Percentiles rank a stretch among this genome's conserved stretches.
phyloP scores from a whole-genome alignment of 1,284 basidiomycete genomes.

The Trametes versicolor region DNA sequence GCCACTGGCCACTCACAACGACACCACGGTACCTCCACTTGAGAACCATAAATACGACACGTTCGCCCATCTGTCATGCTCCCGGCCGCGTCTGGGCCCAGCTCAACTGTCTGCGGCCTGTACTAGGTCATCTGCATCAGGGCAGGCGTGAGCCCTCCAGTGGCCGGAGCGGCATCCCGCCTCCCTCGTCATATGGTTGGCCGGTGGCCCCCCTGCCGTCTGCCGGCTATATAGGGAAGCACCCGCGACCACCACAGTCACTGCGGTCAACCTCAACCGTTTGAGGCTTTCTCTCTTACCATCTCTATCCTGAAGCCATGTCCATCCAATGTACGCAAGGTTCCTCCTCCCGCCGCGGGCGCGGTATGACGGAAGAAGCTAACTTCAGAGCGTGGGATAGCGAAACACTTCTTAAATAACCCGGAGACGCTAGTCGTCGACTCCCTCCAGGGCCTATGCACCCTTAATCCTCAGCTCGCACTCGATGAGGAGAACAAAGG shows the following conservation, averaged over 20 bases:
- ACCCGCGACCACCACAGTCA: not conserved
- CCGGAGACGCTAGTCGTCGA: conserved; percentile 79
- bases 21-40: not conserved
- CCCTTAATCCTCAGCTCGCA: conserved; percentile 74
- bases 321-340: conserved; percentile 36
- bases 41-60: not conserved
- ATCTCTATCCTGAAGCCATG: conserved; percentile 23
- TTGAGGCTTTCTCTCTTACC: not conserved
- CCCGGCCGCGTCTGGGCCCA: not conserved
- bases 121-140: not conserved
- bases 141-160: not conserved
- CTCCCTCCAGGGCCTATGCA: conserved; percentile 78
- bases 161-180: not conserved
- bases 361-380: not conserved
- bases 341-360: not conserved
- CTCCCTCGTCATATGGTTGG: not conserved
- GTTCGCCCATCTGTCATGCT: not conserved
- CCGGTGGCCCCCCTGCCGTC: not conserved
- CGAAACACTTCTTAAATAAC: conserved; percentile 82
- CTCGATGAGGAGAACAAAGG: conserved; percentile 77
- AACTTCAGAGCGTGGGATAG: conserved; percentile 35
- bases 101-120: too few relatives aligned
- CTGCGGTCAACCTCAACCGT: not conserved
- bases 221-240: not conserved
- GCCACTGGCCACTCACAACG: too few relatives aligned